Conservation (phyloP, 129 eudicot species). For the Tanacetum coccineum region DNA sequence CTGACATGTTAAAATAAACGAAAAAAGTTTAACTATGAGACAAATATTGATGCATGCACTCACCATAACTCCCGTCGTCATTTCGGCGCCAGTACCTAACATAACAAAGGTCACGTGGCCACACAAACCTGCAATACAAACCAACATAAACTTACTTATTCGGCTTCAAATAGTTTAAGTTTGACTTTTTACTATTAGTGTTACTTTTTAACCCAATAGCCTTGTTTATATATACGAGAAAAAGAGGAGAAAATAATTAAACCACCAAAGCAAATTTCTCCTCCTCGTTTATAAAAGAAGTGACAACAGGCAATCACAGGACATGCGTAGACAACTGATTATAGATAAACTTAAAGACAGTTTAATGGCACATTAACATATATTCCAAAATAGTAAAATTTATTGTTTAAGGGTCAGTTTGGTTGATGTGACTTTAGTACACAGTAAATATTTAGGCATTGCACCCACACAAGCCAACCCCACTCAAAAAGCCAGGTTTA, state of each 20-base stretch:
- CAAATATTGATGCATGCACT: constrained; percentile 16
- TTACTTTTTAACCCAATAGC: constrained; percentile 1
- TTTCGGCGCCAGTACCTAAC: constrained; percentile 99
- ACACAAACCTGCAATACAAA: constrained; percentile 62
- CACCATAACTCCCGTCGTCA: constrained; percentile 99
- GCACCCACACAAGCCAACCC: too few species aligned
- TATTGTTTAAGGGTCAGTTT: not conserved
- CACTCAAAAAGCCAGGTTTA: too few species aligned
- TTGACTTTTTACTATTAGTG: constrained; percentile 9
- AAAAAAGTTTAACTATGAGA: constrained; percentile 7
- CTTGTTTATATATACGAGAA: constrained; percentile 2
- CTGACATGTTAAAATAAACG: constrained; percentile 5
- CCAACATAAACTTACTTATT: constrained; percentile 12
- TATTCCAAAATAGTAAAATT: constrained; percentile 4
- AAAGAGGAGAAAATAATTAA: not conserved
- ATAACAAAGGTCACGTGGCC: constrained; percentile 99
- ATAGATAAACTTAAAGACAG: not conserved
- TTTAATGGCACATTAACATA: not conserved
- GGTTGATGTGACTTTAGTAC: too few species aligned
- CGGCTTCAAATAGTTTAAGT: constrained; percentile 12
- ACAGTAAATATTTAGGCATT: too few species aligned
- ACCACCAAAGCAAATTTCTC: not conserved
- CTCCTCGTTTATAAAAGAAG: constrained; percentile 7
- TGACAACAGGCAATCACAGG: constrained; percentile 13
- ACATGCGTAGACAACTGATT: not conserved